Percentiles rank a stretch among this genome's conserved stretches.
Evolutionary conservation across 306 rosid genomes (phyloP).

Genomic region (Malus fusca): DNA sequence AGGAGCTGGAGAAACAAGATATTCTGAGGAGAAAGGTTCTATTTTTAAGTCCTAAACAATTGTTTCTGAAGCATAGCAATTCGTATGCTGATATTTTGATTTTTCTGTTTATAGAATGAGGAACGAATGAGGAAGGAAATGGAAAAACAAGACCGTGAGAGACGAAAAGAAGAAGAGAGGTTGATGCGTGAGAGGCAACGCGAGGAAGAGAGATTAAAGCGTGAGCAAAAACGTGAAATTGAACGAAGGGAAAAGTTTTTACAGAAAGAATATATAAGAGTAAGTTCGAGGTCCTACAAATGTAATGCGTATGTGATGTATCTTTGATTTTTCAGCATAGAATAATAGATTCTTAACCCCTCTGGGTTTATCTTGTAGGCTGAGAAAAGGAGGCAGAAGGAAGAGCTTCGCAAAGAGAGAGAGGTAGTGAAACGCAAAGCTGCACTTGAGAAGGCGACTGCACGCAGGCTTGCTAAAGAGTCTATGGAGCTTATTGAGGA

Average conservation of each 20-base stretch:
- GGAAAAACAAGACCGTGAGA: constrained; percentile 91
- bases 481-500: constrained; percentile 99
- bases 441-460: constrained; percentile 93
- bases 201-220: constrained; percentile 81
- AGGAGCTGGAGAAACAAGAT: constrained; percentile 94
- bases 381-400: constrained; percentile 81
- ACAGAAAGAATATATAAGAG: constrained; percentile 70
- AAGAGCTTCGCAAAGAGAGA: constrained; percentile 82
- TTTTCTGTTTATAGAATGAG: constrained; percentile 49
- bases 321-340: constrained; percentile 14
- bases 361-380: constrained; percentile 39
- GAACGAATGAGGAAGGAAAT: constrained; percentile 78
- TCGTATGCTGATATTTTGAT: constrained; percentile 12
- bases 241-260: constrained; percentile 88
- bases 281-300: constrained; percentile 29
- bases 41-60: not conserved
- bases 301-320: constrained; percentile 6
- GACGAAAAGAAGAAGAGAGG: constrained; percentile 94
- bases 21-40: constrained; percentile 79
- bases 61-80: not conserved
- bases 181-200: constrained; percentile 82
- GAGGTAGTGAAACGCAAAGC: constrained; percentile 91
- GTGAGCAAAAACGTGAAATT: constrained; percentile 80
- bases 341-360: not conserved
- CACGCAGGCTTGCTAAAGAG: constrained; percentile 89